Percentiles rank a stretch among this genome's conserved stretches.
Evolutionary conservation across 495 filamentous ascomycete genomes (phyloP).

Genomic region (Podospora bellae-mahoneyi): DNA sequence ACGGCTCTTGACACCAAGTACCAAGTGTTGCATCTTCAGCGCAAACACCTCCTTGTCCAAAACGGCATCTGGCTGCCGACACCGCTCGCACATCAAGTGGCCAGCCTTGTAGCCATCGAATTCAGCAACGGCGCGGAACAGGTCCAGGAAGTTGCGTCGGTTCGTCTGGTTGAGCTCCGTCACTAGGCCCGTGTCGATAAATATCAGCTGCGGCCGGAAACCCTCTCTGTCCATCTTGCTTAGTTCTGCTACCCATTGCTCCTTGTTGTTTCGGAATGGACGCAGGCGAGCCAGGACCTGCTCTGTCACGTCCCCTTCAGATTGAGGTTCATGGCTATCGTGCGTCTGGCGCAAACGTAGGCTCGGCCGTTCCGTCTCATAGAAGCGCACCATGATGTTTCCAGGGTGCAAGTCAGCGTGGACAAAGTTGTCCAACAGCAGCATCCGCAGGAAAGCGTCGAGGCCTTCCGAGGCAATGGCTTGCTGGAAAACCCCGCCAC

Average conservation of each 20-base stretch:
- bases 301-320: conserved; percentile 75
- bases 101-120: conserved; percentile 97
- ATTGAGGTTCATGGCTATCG: conserved; percentile 38
- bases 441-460: conserved; percentile 96
- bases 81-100: conserved; percentile 92
- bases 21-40: conserved; percentile 92
- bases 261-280: conserved; percentile 61
- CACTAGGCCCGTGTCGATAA: conserved; percentile 96
- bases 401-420: conserved; percentile 98
- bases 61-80: conserved; percentile 84
- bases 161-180: conserved; percentile 88
- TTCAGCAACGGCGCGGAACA: conserved; percentile 93
- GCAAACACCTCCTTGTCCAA: conserved; percentile 87
- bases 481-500: conserved; percentile 86
- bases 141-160: conserved; percentile 86
- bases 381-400: conserved; percentile 99
- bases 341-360: conserved; percentile 43
- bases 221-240: conserved; percentile 80
- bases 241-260: conserved; percentile 68
- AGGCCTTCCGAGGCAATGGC: conserved; percentile 95
- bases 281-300: conserved; percentile 74
- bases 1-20: conserved; percentile 79
- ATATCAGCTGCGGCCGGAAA: conserved; percentile 90
- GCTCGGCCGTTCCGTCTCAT: conserved; percentile 70
- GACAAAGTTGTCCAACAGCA: conserved; percentile 96